A percentile compares a stretch with the other conserved stretches of the same genome.
Conservation (phyloP, 306 rosid genomes). For the Vigna unguiculata region DNA sequence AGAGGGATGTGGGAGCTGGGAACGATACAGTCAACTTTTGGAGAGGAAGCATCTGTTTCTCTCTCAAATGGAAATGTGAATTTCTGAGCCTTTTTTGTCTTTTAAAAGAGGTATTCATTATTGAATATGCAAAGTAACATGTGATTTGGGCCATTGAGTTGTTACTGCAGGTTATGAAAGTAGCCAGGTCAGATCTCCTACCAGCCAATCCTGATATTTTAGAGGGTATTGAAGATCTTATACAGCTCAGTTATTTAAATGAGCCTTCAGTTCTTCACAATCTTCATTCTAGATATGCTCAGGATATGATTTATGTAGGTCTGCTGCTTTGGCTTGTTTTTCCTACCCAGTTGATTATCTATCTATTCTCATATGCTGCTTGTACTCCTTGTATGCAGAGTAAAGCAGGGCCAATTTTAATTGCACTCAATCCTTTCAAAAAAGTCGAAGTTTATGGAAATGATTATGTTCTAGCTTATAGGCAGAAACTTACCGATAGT, state of each 20-base stretch:
- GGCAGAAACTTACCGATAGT: conserved; percentile 58
- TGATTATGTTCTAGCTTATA: conserved; percentile 65
- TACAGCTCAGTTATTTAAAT: conserved; percentile 87
- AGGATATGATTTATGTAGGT: conserved; percentile 84
- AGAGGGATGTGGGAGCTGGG: conserved; percentile 82
- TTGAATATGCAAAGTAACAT: conserved; percentile 38
- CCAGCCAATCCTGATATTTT: conserved; percentile 95
- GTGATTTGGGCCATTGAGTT: conserved; percentile 44
- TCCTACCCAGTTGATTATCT: conserved; percentile 24
- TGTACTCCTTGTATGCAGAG: conserved; percentile 66
- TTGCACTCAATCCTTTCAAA: conserved; percentile 92
- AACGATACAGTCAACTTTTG: conserved; percentile 77
- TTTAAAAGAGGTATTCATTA: conserved; percentile 28
- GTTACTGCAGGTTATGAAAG: conserved; percentile 67
- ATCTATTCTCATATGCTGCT: conserved; percentile 41
- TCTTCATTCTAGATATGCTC: conserved; percentile 77
- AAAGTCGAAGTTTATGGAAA: conserved; percentile 71
- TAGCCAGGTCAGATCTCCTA: conserved; percentile 64
- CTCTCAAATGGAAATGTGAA: conserved; percentile 78
- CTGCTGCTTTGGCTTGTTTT: conserved; percentile 43
- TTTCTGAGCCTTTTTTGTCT: conserved; percentile 35
- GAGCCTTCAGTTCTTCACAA: conserved; percentile 91
- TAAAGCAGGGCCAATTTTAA: conserved; percentile 89
- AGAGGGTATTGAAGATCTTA: conserved; percentile 92
- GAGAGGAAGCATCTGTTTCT: conserved; percentile 72